phyloP scores from a whole-genome alignment of 1,284 basidiomycete genomes.

The Puccinia hordei region DNA sequence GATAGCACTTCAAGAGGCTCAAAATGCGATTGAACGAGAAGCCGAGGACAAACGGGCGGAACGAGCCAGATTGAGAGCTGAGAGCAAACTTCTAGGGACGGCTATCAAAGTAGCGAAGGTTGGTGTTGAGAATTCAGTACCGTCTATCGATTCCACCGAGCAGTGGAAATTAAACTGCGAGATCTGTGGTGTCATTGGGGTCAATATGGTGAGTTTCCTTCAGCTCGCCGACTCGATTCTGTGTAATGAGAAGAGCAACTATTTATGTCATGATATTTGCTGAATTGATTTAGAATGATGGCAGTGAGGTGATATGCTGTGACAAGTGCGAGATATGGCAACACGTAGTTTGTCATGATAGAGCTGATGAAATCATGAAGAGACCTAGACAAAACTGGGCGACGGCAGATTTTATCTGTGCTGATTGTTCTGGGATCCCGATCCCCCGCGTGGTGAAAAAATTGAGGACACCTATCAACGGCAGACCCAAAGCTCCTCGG shows the following conservation, averaged over 20 bases:
- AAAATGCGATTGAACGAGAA: slow-evolving; percentile 18
- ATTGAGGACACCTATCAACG: slow-evolving; percentile 43
- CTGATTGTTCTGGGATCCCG: slow-evolving; percentile 45
- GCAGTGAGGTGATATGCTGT: slow-evolving; percentile 48
- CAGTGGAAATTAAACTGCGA: slow-evolving; percentile 48
- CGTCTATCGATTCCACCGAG: slow-evolving; percentile 13
- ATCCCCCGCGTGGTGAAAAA: slow-evolving; percentile 27
- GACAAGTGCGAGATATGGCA: slow-evolving; percentile 49
- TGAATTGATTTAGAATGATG: slow-evolving; percentile 43
- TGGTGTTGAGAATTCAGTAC: slow-evolving; percentile 37
- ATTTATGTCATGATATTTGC: neutral
- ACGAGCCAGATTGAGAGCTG: slow-evolving; percentile 36
- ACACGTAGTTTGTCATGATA: slow-evolving; percentile 41
- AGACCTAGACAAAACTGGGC: slow-evolving; percentile 33
- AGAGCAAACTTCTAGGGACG: slow-evolving; percentile 35
- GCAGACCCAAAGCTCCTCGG: slow-evolving; percentile 46
- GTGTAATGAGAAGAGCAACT: neutral
- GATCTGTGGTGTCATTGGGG: slow-evolving; percentile 41
- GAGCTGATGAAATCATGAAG: slow-evolving; percentile 37
- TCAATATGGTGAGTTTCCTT: slow-evolving; percentile 37
- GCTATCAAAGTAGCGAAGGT: slow-evolving; percentile 33
- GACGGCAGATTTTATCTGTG: slow-evolving; percentile 39
- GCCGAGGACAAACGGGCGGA: slow-evolving; percentile 39
- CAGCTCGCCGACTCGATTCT: neutral
- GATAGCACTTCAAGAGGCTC: slow-evolving; percentile 36